phyloP scores from a whole-genome alignment of 2,329 filamentous ascomycete species.

The Fonsecaea monophora region DNA sequence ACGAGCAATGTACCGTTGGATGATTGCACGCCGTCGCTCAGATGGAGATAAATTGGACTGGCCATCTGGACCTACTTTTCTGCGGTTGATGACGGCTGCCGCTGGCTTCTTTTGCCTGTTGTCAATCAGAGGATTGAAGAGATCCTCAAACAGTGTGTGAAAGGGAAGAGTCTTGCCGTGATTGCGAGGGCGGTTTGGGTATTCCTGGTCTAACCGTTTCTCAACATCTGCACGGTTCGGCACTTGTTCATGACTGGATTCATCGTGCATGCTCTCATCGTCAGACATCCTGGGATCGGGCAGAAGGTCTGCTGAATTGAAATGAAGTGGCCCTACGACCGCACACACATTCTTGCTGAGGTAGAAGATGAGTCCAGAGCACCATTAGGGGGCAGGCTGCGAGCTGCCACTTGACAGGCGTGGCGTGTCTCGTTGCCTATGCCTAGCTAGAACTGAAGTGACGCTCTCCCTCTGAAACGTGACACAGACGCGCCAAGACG shows the following conservation, averaged over 20 bases:
- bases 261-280: conserved; percentile 27
- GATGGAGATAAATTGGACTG: conserved; percentile 67
- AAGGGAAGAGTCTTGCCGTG: conserved; percentile 80
- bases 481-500: not conserved
- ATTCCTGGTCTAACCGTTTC: conserved; percentile 63
- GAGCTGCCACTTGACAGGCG: not conserved
- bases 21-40: conserved; percentile 79
- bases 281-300: conserved; percentile 27
- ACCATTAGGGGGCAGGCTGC: not conserved
- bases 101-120: conserved; percentile 81
- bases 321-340: not conserved
- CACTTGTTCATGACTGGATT: conserved; percentile 13
- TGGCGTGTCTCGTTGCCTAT: not conserved
- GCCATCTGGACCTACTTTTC: conserved; percentile 64
- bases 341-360: not conserved
- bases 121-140: conserved; percentile 83
- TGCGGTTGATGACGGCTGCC: conserved; percentile 60
- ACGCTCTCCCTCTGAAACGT: not conserved
- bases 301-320: not conserved
- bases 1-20: conserved; percentile 81
- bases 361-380: not conserved
- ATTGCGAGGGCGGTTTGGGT: conserved; percentile 82
- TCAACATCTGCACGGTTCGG: conserved; percentile 38
- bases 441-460: not conserved
- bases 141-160: conserved; percentile 73